These are phyloP conservation scores for Botrytis fragariae DNA, from an alignment of 2,329 filamentous ascomycete species.

Conservation along the genomic window DNA sequence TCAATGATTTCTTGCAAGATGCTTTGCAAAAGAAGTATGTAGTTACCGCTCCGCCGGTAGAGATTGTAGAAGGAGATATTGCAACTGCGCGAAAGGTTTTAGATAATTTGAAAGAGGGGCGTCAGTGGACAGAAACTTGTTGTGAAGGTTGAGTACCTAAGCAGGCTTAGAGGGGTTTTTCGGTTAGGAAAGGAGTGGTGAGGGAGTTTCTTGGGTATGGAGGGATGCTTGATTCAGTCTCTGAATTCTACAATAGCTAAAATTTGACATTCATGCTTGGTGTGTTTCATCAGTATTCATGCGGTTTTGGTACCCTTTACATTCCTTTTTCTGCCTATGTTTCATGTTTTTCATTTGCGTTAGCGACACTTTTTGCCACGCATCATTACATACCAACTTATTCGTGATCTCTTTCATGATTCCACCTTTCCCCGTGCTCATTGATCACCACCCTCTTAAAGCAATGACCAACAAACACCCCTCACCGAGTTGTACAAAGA, in stretches of 20 bases:
- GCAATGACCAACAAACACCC: background rate
- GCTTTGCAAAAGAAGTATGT: conserved; percentile 22
- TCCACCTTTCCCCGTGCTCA: background rate
- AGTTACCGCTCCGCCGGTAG: conserved; percentile 22
- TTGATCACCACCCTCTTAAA: background rate
- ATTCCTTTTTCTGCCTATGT: background rate
- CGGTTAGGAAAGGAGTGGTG: background rate
- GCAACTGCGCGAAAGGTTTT: conserved; percentile 17
- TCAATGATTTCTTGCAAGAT: conserved; percentile 24
- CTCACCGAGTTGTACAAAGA: background rate
- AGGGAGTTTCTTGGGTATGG: background rate
- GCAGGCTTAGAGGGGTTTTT: background rate
- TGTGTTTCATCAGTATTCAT: background rate
- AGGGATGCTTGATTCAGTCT: no score
- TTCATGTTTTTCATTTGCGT: background rate
- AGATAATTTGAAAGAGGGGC: conserved; percentile 26
- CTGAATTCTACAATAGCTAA: background rate
- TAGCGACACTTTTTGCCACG: background rate
- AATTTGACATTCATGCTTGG: background rate
- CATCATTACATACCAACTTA: background rate
- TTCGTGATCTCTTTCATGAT: background rate
- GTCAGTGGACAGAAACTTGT: conserved; percentile 30
- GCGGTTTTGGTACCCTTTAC: background rate
- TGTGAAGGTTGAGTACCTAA: conserved; percentile 13
- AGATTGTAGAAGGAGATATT: conserved; percentile 26